phyloP scores from a whole-genome alignment of 176 grass and related monocot genomes.

The Lolium perenne region DNA sequence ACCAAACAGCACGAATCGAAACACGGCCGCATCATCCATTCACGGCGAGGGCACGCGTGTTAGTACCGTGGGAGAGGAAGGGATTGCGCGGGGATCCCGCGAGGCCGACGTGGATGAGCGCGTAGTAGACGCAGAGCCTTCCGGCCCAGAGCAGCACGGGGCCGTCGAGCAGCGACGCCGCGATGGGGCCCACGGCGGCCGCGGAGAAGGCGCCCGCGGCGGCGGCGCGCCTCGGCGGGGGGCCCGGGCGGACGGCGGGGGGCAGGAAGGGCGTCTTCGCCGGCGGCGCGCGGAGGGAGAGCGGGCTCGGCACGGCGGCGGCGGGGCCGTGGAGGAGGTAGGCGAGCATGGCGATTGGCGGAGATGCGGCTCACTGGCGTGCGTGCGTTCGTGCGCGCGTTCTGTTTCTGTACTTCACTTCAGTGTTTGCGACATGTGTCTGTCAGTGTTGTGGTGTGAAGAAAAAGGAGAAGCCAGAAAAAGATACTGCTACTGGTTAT shows the following conservation, averaged over 20 bases:
- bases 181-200: constrained; percentile 47
- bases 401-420: constrained; percentile 24
- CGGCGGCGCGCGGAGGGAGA: constrained; percentile 42
- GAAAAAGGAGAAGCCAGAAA: neutral
- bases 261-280: constrained; percentile 64
- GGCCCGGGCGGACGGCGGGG: constrained; percentile 35
- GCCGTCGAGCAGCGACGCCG: constrained; percentile 75
- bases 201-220: constrained; percentile 12
- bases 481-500: neutral
- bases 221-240: constrained; percentile 36
- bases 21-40: neutral
- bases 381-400: neutral
- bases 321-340: constrained; percentile 57
- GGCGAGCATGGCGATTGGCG: constrained; percentile 58
- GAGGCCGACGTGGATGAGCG: constrained; percentile 77
- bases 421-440: neutral
- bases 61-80: constrained; percentile 66
- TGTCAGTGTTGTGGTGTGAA: neutral
- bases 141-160: constrained; percentile 87
- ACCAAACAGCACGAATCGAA: constrained; percentile 28
- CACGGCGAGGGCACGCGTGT: neutral
- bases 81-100: constrained; percentile 80
- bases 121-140: constrained; percentile 88
- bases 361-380: constrained; percentile 21
- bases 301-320: constrained; percentile 41